phyloP scores from a whole-genome alignment of 2,329 filamentous ascomycete genomes.

The Chaetomium sp. region DNA sequence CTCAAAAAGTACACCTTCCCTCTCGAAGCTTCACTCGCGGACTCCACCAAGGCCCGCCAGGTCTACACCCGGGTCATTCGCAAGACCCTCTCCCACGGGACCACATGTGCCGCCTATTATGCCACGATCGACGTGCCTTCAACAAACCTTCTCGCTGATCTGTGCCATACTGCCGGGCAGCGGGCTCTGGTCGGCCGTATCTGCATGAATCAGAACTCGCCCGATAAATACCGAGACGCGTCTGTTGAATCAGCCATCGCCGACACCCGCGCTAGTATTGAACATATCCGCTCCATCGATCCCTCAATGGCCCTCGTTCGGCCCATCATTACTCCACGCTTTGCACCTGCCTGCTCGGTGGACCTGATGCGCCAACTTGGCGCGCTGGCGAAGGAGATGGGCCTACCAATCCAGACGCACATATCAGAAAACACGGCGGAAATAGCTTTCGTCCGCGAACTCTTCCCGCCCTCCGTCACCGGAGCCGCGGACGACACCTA shows the following conservation, averaged over 20 bases:
- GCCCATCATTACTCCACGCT: constrained; percentile 73
- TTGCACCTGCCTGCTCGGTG: constrained; percentile 55
- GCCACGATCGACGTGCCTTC: constrained; percentile 80
- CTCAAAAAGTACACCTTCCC: constrained; percentile 92
- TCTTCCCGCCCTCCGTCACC: constrained; percentile 53
- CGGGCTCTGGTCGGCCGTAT: constrained; percentile 85
- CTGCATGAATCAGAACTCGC: constrained; percentile 84
- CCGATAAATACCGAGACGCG: constrained; percentile 73
- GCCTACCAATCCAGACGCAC: constrained; percentile 77
- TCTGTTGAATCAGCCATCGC: constrained; percentile 50
- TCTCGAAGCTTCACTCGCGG: constrained; percentile 69
- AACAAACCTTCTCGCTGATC: constrained; percentile 83
- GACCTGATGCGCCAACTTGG: constrained; percentile 60
- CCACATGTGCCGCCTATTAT: constrained; percentile 91
- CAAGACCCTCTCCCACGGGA: constrained; percentile 80
- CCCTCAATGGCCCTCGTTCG: constrained; percentile 57
- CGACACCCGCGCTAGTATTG: constrained; percentile 54
- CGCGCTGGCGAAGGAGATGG: constrained; percentile 47
- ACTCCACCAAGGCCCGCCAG: constrained; percentile 53
- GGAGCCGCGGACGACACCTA: constrained; percentile 44
- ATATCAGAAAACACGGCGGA: constrained; percentile 78
- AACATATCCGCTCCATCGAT: constrained; percentile 62
- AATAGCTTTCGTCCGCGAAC: constrained; percentile 58
- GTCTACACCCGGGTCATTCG: constrained; percentile 75
- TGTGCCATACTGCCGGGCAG: constrained; percentile 76